Conservation (phyloP, 1,139 yeast genomes). For the Magnusiomyces clavatus region DNA sequence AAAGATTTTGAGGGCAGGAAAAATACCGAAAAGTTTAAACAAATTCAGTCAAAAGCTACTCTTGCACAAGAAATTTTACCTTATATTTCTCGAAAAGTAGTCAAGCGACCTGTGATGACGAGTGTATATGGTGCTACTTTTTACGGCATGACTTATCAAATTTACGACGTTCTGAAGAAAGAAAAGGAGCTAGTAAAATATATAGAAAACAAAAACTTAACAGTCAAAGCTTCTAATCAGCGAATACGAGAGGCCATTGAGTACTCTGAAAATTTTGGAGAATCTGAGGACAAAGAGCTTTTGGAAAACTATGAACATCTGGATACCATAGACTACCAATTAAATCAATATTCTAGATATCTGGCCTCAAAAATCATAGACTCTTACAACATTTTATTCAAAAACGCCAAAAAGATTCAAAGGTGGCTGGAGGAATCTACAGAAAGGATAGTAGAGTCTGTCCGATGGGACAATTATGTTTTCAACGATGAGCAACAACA, state of each 20-base stretch:
- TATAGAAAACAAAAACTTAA: no score
- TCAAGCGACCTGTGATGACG: constrained; percentile 94
- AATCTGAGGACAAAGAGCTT: constrained; percentile 27
- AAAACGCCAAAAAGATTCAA: constrained; percentile 82
- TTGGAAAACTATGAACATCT: background rate
- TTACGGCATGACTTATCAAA: constrained; percentile 78
- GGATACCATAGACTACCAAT: constrained; percentile 1
- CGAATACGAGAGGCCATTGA: no score
- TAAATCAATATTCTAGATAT: constrained; percentile 40
- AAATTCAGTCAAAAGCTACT: constrained; percentile 3
- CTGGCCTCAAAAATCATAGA: constrained; percentile 65
- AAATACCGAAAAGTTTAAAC: background rate
- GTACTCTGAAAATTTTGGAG: constrained; percentile 24
- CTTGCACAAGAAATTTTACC: constrained; percentile 47
- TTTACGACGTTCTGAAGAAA: constrained; percentile 34
- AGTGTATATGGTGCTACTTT: constrained; percentile 92
- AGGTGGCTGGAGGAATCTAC: constrained; percentile 87
- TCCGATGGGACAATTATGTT: constrained; percentile 22
- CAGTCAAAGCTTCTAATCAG: no score
- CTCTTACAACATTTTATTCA: constrained; percentile 68
- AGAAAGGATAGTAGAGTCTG: constrained; percentile 58
- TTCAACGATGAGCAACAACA: background rate
- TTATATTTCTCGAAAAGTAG: constrained; percentile 68
- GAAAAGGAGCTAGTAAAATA: constrained; percentile 4
- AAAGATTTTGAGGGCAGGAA: constrained; percentile 1